phyloP scores from a whole-genome alignment of 2,329 filamentous ascomycete genomes.

The Colletotrichum neosansevieriae region DNA sequence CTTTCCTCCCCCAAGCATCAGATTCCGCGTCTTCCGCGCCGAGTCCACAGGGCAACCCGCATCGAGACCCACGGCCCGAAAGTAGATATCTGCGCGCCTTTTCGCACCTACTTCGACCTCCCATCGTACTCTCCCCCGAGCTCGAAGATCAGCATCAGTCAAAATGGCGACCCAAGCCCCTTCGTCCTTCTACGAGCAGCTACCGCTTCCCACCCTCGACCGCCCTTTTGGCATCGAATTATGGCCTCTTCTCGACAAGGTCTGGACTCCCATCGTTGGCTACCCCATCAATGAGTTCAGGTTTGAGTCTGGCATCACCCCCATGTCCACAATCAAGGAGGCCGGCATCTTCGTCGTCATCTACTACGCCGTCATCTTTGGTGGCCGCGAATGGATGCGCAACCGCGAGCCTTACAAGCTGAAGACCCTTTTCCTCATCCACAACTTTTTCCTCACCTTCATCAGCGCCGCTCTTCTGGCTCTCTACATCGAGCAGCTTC shows the following conservation, averaged over 20 bases:
- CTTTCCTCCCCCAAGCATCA: constrained; percentile 5
- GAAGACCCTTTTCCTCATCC: constrained; percentile 89
- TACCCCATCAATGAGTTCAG: constrained; percentile 89
- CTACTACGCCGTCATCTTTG: constrained; percentile 96
- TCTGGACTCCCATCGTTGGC: constrained; percentile 80
- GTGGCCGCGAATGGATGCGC: constrained; percentile 92
- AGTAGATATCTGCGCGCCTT: constrained; percentile 19
- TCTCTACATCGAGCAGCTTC: constrained; percentile 91
- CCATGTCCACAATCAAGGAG: constrained; percentile 89
- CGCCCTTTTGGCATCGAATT: constrained; percentile 90
- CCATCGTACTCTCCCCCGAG: constrained; percentile 13
- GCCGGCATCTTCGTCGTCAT: constrained; percentile 83
- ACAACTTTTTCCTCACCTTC: constrained; percentile 93
- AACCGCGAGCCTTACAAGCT: constrained; percentile 87
- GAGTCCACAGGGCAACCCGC: constrained; percentile 40
- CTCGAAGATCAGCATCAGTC: constrained; percentile 36
- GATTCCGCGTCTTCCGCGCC: constrained; percentile 43
- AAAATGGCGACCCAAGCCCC: constrained; percentile 53
- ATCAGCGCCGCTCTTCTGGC: constrained; percentile 85
- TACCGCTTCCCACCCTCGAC: constrained; percentile 84
- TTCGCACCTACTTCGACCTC: constrained; percentile 1
- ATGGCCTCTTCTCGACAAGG: constrained; percentile 95
- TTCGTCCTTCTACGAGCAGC: constrained; percentile 63
- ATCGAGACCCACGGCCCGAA: constrained; percentile 35
- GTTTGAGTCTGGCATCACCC: constrained; percentile 84